Evolutionary conservation across 2,329 filamentous ascomycete genomes (phyloP).

Genomic region (Fusarium hainanense): DNA sequence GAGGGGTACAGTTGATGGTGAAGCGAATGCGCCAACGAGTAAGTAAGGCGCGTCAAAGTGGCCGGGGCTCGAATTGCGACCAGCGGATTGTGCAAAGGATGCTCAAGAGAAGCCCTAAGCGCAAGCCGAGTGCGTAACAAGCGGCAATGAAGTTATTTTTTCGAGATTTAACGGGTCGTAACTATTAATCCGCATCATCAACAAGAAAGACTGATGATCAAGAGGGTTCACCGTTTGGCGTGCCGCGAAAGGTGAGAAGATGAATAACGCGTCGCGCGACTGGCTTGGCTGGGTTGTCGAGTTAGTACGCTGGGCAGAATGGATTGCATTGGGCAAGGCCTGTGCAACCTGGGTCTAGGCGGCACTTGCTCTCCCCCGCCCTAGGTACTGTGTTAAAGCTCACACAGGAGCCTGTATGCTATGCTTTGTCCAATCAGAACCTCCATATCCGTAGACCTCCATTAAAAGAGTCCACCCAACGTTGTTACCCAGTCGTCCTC

Average conservation of each 20-base stretch:
- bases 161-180: conserved; percentile 7
- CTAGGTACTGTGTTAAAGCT: not conserved
- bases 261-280: conserved; percentile 46
- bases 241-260: conserved; percentile 35
- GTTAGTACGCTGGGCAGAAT: conserved; percentile 13
- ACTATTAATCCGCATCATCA: conserved; percentile 22
- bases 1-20: conserved; percentile 34
- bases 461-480: not conserved
- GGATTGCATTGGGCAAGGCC: conserved; percentile 9
- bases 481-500: not conserved
- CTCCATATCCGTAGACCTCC: not conserved
- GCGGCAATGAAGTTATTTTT: conserved; percentile 12
- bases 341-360: conserved; percentile 4
- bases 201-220: conserved; percentile 5
- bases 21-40: conserved; percentile 36
- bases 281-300: conserved; percentile 2
- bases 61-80: conserved; percentile 33
- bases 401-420: not conserved
- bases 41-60: conserved; percentile 41
- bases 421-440: not conserved
- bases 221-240: conserved; percentile 12
- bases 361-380: not conserved
- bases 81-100: conserved; percentile 33
- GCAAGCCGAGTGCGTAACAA: conserved; percentile 5
- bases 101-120: not conserved